Percentiles rank a stretch among this genome's conserved stretches.
phyloP scores from a whole-genome alignment of 2,329 filamentous ascomycete genomes.

The Chrysosporium queenslandicum region DNA sequence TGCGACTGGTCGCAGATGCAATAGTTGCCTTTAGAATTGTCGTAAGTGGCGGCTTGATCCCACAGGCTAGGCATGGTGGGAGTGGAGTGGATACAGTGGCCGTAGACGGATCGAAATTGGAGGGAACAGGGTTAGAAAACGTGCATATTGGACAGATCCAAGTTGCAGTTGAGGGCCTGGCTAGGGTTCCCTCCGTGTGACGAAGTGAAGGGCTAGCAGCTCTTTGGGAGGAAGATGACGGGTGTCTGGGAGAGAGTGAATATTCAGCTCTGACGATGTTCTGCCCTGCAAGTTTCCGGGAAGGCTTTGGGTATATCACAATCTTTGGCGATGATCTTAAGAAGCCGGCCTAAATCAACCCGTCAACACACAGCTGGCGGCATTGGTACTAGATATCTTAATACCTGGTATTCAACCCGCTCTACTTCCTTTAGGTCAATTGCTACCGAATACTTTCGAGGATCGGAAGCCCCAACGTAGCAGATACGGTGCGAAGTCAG shows the following conservation, averaged over 20 bases:
- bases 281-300: slow-evolving; percentile 51
- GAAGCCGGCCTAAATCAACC: slow-evolving; percentile 60
- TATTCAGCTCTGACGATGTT: slow-evolving; percentile 33
- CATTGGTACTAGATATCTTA: slow-evolving; percentile 17
- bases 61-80: slow-evolving; percentile 82
- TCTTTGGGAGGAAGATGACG: slow-evolving; percentile 26
- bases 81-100: slow-evolving; percentile 70
- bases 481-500: slow-evolving; percentile 90
- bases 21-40: slow-evolving; percentile 82
- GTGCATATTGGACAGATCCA: slow-evolving; percentile 97
- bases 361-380: neutral
- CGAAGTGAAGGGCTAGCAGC: slow-evolving; percentile 23
- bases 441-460: slow-evolving; percentile 71
- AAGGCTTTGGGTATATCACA: slow-evolving; percentile 72
- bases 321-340: slow-evolving; percentile 92
- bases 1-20: slow-evolving; percentile 39
- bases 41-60: slow-evolving; percentile 78
- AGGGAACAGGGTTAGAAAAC: slow-evolving; percentile 84
- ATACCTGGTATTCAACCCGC: slow-evolving; percentile 76
- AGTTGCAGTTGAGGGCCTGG: slow-evolving; percentile 51
- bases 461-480: slow-evolving; percentile 83
- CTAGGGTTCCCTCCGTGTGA: slow-evolving; percentile 26
- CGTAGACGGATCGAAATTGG: slow-evolving; percentile 80
- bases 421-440: slow-evolving; percentile 88
- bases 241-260: slow-evolving; percentile 26